Conservation (phyloP, 129 eudicot species). For the Lactuca saligna region DNA sequence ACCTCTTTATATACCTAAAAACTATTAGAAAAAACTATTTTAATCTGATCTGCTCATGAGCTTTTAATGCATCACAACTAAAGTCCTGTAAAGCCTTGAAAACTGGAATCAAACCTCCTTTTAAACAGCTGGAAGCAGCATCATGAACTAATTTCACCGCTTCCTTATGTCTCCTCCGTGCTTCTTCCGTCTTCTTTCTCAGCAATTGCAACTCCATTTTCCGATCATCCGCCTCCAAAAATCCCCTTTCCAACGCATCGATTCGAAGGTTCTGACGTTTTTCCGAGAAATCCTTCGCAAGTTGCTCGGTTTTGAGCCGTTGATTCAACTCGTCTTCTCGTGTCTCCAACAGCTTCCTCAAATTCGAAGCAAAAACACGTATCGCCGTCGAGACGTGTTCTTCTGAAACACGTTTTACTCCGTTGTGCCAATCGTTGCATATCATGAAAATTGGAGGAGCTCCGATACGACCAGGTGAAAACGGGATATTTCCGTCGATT, state of each 20-base stretch:
- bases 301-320: slow-evolving; percentile 66
- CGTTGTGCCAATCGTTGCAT: slow-evolving; percentile 86
- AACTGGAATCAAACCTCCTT: slow-evolving; percentile 88
- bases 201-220: slow-evolving; percentile 42
- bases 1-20: neutral
- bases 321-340: slow-evolving; percentile 76
- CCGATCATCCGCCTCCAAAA: slow-evolving; percentile 56
- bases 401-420: slow-evolving; percentile 52
- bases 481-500: slow-evolving; percentile 77
- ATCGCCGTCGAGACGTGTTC: slow-evolving; percentile 62
- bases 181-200: slow-evolving; percentile 40
- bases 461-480: slow-evolving; percentile 80
- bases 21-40: too few species aligned
- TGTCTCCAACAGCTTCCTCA: slow-evolving; percentile 62
- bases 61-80: slow-evolving; percentile 64
- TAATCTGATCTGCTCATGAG: slow-evolving; percentile 71
- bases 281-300: slow-evolving; percentile 57
- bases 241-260: slow-evolving; percentile 35
- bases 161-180: slow-evolving; percentile 62
- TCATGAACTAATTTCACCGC: slow-evolving; percentile 76
- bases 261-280: slow-evolving; percentile 30
- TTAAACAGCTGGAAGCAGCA: slow-evolving; percentile 74
- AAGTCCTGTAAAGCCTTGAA: slow-evolving; percentile 85
- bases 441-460: slow-evolving; percentile 85
- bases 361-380: slow-evolving; percentile 58